Evolutionary conservation across 345 rosid genomes (phyloP).

Genomic region (Conringia planisiliqua): DNA sequence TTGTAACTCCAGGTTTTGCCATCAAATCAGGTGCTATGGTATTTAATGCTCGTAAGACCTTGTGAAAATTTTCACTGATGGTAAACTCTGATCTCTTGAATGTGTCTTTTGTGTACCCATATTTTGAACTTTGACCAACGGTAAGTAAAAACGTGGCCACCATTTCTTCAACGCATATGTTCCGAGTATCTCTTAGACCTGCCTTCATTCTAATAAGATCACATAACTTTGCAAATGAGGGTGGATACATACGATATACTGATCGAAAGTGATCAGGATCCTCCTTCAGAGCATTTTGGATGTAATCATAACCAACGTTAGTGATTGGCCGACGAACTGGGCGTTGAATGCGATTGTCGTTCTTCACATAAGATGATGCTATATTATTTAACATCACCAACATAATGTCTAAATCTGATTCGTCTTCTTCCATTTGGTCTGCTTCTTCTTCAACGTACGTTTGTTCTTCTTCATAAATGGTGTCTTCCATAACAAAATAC

Average conservation of each 20-base stretch:
- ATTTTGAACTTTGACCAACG: neutral
- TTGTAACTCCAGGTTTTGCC: neutral
- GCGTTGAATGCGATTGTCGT: neutral
- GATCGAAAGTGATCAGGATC: neutral
- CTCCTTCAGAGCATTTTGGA: neutral
- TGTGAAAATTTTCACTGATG: too few relatives aligned
- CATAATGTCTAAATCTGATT: too few relatives aligned
- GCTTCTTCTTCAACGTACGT: too few relatives aligned
- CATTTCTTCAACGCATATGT: neutral
- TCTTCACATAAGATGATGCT: too few relatives aligned
- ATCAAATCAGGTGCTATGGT: neutral
- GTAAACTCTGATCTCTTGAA: too few relatives aligned
- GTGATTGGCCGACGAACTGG: neutral
- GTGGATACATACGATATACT: neutral
- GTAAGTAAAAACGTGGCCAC: neutral
- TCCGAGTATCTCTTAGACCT: neutral
- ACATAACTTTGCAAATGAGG: neutral
- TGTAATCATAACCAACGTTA: neutral
- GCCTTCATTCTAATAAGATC: neutral
- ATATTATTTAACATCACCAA: too few relatives aligned
- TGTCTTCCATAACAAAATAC: too few relatives aligned
- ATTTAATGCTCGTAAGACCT: too few relatives aligned
- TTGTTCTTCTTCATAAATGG: too few relatives aligned
- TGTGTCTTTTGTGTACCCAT: neutral
- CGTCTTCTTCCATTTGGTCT: too few relatives aligned